Percentiles rank a stretch among this genome's conserved stretches.
Evolutionary conservation across 208 protist genomes (phyloP).

Genomic region (Spongospora subterranea): DNA sequence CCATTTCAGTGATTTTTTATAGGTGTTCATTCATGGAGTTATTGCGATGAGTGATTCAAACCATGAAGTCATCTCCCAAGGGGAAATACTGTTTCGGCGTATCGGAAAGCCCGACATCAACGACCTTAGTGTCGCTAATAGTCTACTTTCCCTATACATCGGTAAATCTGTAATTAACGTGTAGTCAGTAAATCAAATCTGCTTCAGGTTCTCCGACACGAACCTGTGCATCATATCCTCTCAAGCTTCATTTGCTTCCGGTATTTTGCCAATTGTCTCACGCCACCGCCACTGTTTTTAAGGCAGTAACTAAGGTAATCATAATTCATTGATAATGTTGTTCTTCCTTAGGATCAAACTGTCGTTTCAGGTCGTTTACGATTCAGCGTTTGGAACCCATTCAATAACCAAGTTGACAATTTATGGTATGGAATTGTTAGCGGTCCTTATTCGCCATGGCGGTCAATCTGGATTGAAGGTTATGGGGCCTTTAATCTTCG

Average conservation of each 20-base stretch:
- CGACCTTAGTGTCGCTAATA: neutral
- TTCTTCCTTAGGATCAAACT: neutral
- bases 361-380: neutral
- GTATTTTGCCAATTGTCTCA: neutral
- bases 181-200: too few species aligned
- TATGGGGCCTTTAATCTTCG: neutral
- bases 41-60: neutral
- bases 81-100: neutral
- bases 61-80: neutral
- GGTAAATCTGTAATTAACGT: too few species aligned
- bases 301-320: neutral
- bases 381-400: neutral
- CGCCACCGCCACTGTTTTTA: neutral
- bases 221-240: neutral
- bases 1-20: neutral
- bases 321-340: too few species aligned
- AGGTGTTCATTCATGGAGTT: neutral
- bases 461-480: neutral
- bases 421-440: neutral
- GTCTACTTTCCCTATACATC: neutral
- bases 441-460: neutral
- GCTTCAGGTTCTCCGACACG: too few species aligned
- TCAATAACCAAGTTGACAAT: neutral
- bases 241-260: neutral
- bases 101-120: neutral